Evolutionary conservation across 2,329 filamentous ascomycete genomes (phyloP), one percentile per base, ranked within the genome.

Genomic region (Colletotrichum siamense): DNA sequence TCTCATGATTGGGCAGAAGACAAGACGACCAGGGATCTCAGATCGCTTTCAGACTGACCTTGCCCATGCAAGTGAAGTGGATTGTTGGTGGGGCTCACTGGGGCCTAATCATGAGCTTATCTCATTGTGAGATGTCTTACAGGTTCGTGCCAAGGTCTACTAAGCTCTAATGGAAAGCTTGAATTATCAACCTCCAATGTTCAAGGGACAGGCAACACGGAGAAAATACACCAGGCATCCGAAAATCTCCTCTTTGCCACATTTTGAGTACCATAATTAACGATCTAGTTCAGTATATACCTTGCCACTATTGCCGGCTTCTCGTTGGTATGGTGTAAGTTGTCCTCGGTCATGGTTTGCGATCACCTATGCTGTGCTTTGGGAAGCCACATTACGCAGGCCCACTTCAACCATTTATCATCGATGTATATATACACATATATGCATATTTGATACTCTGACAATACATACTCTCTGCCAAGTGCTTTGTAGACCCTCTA

Each of bases 161-260:
- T 1, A 52, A 52, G 6, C 6, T 52, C n/a, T 52, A 5, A 22
- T 22, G 10, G 0, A 52, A 13, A 52, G 44, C 44, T 3, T 22
- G 1, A 8, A 52, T 52, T 8, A 22, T 13, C 44, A 13, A 13
- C 10, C 44, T 1, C 0, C 1, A 0, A 8, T 15, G 4, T 22
- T 22, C 1, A 13, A 12, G 8, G 18, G 3, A 22, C 44, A 49
- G 10, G 18, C 9, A 12, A 12, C 5, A 44, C 8, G 10, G 6
- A 44, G 5, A 44, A 44, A 18, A 2, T 44, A n/a, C 0, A 5
- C 39, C 1, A 44, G 5, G 18, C 5, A n/a, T n/a, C 8, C 8
- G 9, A 6, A n/a, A n/a, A 44, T 10, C 16, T 12, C 0, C 1
- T 3, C 0, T 44, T 1, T n/a, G n/a, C 8, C 16, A 10, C 2